phyloP scores from a whole-genome alignment of 202 grass and related monocot genomes.

The Dendrocalamus latiflorus region DNA sequence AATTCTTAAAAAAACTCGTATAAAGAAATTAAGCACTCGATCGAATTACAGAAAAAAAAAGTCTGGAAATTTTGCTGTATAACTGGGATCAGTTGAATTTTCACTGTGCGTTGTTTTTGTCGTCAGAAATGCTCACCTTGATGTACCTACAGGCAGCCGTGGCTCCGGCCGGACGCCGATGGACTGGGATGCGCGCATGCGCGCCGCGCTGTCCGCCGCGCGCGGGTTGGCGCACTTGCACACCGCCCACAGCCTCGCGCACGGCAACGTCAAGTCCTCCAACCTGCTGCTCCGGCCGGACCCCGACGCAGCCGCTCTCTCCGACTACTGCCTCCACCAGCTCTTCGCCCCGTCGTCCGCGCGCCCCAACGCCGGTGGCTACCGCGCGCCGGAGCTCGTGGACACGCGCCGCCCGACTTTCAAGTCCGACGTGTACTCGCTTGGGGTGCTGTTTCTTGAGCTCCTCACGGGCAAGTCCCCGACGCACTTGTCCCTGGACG shows the following conservation, averaged over 20 bases:
- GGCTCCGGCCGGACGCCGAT: conserved; percentile 56
- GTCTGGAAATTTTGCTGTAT: background rate
- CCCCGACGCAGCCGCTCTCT: conserved; percentile 55
- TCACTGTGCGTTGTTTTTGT: background rate
- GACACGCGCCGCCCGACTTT: conserved; percentile 69
- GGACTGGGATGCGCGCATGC: conserved; percentile 76
- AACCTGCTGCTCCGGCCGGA: conserved; percentile 77
- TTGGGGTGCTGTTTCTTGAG: conserved; percentile 79
- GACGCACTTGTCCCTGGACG: conserved; percentile 39
- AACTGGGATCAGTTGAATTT: background rate
- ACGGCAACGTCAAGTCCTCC: conserved; percentile 83
- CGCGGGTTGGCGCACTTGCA: conserved; percentile 75
- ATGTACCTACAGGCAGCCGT: conserved; percentile 42
- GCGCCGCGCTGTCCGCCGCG: conserved; percentile 51
- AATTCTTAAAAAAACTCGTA: background rate
- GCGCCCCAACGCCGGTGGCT: conserved; percentile 34
- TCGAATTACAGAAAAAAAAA: no score
- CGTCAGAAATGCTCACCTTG: background rate
- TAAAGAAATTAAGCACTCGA: background rate
- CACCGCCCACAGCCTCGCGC: conserved; percentile 37
- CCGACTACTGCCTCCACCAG: conserved; percentile 67
- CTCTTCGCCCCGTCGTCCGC: conserved; percentile 51
- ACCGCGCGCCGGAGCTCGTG: conserved; percentile 79
- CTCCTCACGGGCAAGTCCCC: conserved; percentile 74
- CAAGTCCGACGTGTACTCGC: conserved; percentile 81